These are phyloP conservation scores for Pleurotus salmoneostramineus DNA, from an alignment of 768 basidiomycete genomes.

Conservation along the genomic window DNA sequence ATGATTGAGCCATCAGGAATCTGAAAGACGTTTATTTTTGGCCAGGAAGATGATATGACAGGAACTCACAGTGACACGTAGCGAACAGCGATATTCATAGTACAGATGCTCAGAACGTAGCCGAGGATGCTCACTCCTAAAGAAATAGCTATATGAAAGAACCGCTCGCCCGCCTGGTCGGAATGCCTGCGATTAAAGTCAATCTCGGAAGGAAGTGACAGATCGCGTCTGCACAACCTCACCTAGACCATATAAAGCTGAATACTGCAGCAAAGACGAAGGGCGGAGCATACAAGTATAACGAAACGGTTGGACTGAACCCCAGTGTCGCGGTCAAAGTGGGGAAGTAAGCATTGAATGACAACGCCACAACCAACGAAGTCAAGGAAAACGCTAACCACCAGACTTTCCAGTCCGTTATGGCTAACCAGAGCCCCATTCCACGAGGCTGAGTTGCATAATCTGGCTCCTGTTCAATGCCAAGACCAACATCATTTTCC, in stretches of 20 bases:
- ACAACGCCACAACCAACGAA: conserved; percentile 40
- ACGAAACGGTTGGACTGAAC: conserved; percentile 45
- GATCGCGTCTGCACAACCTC: not conserved
- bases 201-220: not conserved
- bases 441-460: too few relatives aligned
- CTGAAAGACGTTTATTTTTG: too few relatives aligned
- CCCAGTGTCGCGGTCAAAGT: conserved; percentile 48
- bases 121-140: not conserved
- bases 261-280: conserved; percentile 14
- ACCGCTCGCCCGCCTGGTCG: conserved; percentile 1
- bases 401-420: conserved; percentile 62
- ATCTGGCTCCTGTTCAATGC: too few relatives aligned
- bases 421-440: conserved; percentile 21
- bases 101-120: conserved; percentile 1
- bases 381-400: conserved; percentile 41
- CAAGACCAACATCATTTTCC: conserved; percentile 34
- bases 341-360: conserved; percentile 56
- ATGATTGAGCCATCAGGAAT: too few relatives aligned
- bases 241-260: not conserved
- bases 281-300: conserved; percentile 53
- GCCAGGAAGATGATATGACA: too few relatives aligned
- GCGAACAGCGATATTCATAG: conserved; percentile 7
- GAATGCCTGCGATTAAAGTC: conserved; percentile 6
- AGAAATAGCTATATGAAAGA: not conserved
- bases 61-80: conserved; percentile 3